Evolutionary conservation across 2,329 filamentous ascomycete species (phyloP).

Genomic region (Aureobasidium musti): DNA sequence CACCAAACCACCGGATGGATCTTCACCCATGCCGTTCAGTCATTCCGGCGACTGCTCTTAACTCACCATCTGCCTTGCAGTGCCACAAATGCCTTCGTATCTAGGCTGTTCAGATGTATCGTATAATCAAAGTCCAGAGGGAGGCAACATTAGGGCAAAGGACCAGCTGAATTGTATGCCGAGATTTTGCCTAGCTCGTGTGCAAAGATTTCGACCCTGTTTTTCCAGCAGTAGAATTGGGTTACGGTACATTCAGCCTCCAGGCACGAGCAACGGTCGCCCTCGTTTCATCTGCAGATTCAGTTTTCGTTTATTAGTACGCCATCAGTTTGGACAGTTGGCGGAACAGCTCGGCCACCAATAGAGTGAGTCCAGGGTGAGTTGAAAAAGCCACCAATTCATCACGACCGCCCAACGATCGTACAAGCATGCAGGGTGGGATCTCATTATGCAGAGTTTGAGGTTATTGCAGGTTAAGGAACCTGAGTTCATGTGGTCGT

Average conservation of each 20-base stretch:
- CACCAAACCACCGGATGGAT: background rate
- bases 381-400: no score
- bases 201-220: background rate
- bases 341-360: background rate
- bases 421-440: no score
- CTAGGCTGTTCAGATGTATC: background rate
- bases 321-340: background rate
- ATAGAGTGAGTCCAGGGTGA: background rate
- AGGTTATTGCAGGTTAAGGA: no score
- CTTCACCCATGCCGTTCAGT: background rate
- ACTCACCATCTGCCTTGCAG: background rate
- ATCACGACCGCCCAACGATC: background rate
- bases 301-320: background rate
- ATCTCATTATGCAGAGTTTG: no score
- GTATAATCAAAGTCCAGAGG: background rate
- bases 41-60: background rate
- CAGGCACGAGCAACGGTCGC: background rate
- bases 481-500: no score
- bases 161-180: background rate
- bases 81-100: background rate
- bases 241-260: background rate
- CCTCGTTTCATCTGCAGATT: slow-evolving; percentile 4
- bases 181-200: slow-evolving; percentile 1
- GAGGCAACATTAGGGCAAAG: background rate
- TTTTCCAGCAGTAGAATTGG: background rate